These are phyloP conservation scores for Prunus fruticosa DNA, from an alignment of 306 rosid species.

Conservation along the genomic window DNA sequence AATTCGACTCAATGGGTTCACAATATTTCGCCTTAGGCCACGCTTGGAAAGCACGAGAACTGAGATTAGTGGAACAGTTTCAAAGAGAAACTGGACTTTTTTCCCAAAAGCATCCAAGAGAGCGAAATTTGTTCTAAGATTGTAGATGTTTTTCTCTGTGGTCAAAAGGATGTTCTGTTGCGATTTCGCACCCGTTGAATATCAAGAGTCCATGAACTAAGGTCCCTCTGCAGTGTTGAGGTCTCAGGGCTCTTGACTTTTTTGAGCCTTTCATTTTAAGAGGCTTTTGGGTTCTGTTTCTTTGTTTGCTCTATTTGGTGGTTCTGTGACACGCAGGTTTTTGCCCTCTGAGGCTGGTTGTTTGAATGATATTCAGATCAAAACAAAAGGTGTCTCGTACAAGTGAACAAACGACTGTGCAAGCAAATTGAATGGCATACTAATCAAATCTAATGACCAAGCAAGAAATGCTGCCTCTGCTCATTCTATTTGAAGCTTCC, in stretches of 20 bases:
- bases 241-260: too few species aligned
- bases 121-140: too few species aligned
- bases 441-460: constrained; percentile 79
- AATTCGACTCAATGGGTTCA: background rate
- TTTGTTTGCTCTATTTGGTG: background rate
- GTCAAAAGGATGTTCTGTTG: too few species aligned
- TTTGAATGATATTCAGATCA: background rate
- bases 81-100: too few species aligned
- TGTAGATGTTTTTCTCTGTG: too few species aligned
- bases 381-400: background rate
- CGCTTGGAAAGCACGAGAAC: too few species aligned
- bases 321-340: background rate
- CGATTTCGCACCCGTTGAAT: too few species aligned
- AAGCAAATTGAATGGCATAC: background rate
- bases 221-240: too few species aligned
- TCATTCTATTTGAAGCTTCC: constrained; percentile 75
- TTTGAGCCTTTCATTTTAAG: background rate
- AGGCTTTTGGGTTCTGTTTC: background rate
- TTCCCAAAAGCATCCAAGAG: too few species aligned
- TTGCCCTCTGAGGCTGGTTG: background rate
- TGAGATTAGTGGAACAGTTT: too few species aligned
- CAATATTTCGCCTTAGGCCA: background rate
- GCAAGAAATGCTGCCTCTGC: constrained; percentile 76
- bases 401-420: background rate
- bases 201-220: too few species aligned